Conservation (phyloP, 768 basidiomycete genomes). For the Austroboletus festivus region DNA sequence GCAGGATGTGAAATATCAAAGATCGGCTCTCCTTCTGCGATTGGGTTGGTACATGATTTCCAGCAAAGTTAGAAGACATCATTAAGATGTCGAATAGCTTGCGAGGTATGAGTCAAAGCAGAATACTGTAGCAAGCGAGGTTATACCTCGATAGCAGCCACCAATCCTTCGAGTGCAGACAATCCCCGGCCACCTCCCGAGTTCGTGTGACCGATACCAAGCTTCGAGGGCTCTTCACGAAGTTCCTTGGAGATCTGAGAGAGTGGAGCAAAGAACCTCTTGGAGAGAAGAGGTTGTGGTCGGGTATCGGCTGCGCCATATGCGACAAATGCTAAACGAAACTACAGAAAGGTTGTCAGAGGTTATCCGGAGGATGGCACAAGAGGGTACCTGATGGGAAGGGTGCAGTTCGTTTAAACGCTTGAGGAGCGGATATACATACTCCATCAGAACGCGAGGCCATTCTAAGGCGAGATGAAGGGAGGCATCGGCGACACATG, state of each 20-base stretch:
- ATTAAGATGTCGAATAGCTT: slow-evolving; percentile 41
- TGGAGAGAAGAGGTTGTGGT: slow-evolving; percentile 55
- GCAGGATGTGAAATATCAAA: slow-evolving; percentile 49
- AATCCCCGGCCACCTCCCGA: slow-evolving; percentile 50
- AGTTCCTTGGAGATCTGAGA: slow-evolving; percentile 42
- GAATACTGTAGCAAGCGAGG: background rate
- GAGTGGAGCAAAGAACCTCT: slow-evolving; percentile 53
- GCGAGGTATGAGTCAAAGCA: slow-evolving; percentile 21
- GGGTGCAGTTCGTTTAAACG: slow-evolving; percentile 47
- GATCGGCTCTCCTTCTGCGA: slow-evolving; percentile 28
- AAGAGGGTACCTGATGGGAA: slow-evolving; percentile 35
- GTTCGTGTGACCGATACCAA: slow-evolving; percentile 58
- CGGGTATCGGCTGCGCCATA: slow-evolving; percentile 59
- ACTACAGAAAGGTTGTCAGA: slow-evolving; percentile 22
- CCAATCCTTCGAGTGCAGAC: slow-evolving; percentile 69
- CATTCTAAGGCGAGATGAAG: slow-evolving; percentile 52
- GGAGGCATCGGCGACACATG: slow-evolving; percentile 62
- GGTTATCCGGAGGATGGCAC: background rate
- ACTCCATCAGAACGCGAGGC: slow-evolving; percentile 43
- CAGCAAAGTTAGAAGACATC: slow-evolving; percentile 12
- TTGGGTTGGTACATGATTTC: slow-evolving; percentile 15
- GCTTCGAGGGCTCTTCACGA: slow-evolving; percentile 41
- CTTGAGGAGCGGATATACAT: slow-evolving; percentile 49
- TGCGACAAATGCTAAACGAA: slow-evolving; percentile 52
- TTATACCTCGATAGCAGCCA: slow-evolving; percentile 65